Evolutionary conservation across 345 rosid species (phyloP).

Genomic region (Populus deltoides): DNA sequence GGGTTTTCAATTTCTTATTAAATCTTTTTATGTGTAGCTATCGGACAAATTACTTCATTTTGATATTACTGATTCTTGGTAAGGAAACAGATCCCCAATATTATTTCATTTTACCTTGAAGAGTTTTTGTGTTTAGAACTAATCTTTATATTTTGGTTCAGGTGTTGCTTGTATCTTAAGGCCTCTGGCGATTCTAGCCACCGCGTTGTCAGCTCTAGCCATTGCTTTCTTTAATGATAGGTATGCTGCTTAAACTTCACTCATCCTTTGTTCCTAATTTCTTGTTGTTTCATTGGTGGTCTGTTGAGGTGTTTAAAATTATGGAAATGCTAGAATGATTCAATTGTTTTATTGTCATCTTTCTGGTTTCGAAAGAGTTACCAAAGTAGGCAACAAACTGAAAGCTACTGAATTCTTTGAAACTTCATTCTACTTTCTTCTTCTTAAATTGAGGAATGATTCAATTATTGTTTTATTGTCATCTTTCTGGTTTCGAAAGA

Average conservation of each 20-base stretch:
- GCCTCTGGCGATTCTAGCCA: conserved; percentile 75
- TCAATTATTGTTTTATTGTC: background rate
- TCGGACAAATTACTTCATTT: conserved; percentile 86
- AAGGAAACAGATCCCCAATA: conserved; percentile 14
- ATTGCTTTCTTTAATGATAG: conserved; percentile 89
- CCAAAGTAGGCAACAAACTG: background rate
- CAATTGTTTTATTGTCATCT: background rate
- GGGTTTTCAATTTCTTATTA: background rate
- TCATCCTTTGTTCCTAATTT: background rate
- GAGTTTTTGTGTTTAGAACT: conserved; percentile 28
- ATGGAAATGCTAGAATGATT: background rate
- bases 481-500: background rate
- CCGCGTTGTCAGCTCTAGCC: conserved; percentile 60
- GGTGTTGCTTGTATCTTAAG: conserved; percentile 48
- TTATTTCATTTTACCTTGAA: background rate
- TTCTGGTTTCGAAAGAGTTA: background rate
- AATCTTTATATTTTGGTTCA: conserved; percentile 32
- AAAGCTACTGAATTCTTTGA: no score
- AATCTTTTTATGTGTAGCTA: conserved; percentile 55
- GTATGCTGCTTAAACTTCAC: conserved; percentile 26
- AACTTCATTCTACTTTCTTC: no score
- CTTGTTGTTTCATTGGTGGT: background rate
- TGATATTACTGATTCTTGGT: conserved; percentile 83
- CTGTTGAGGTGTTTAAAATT: background rate
- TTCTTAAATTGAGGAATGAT: background rate